Base-by-base conservation (phyloP, 1,139 yeast species). In the Zygoascus sp. region DNA sequence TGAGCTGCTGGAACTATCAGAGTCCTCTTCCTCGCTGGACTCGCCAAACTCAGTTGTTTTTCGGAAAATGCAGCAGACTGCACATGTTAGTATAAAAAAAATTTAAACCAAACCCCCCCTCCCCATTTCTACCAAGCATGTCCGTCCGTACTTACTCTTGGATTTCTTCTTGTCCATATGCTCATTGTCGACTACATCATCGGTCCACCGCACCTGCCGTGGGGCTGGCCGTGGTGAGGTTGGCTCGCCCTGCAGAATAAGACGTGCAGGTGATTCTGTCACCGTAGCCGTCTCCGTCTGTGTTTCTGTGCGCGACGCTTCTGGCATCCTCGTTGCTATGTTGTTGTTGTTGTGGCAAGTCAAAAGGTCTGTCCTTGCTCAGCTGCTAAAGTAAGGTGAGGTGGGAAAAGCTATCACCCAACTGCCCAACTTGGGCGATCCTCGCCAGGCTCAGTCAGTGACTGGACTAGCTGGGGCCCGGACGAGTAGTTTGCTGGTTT, bases 61-160 rank as follows among this genome's bases (percentile, higher is more conserved):
- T 60, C 88, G 96, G 68, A 83, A 92, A 19, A 92, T 90, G 58
- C 98, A 90, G 63, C 98, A 92, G n/a, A 90, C 72, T 67, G 36
- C 6, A 32, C 5, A 2, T n/a, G 16, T 36, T 36, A 36, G 40
- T 36, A 20, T 20, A 7, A 13, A 3, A 20, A 9, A n/a, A 2
- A 4, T 36, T 11, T 17, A 21, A 20, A 5, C n/a, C 10, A 11
- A 39, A 13, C 19, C 16, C 15, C 8, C 27, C 7, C 15, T 11
- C 39, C n/a, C 7, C n/a, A 25, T 25, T 25, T 3, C n/a, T n/a
- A 10, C n/a, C n/a, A 10, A 25, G 9, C n/a, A 3, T 2, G 3
- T 6, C 15, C 13, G 17, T 30, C 21, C 4, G n/a, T 32, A 64
- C 69, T 46, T 51, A 66, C 71, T 83, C 65, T 90, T 92, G 16